Percentiles rank a stretch among this genome's conserved stretches.
Conservation (phyloP, 495 filamentous ascomycete genomes). For the Patellaria atrata region DNA sequence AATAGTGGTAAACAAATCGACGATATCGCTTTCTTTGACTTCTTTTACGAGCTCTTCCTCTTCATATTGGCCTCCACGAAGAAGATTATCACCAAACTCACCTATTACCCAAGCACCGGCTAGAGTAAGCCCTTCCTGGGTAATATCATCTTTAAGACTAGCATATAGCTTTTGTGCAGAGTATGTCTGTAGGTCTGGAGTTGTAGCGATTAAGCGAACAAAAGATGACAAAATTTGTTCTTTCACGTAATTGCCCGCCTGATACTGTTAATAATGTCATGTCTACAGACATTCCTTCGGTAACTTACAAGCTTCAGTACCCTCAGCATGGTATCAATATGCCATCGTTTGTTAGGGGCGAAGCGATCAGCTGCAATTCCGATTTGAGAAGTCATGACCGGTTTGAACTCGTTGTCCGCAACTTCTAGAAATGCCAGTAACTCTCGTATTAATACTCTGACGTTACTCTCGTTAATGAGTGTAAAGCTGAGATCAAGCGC, state of each 20-base stretch:
- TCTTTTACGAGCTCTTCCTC: constrained; percentile 86
- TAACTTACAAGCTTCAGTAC: constrained; percentile 55
- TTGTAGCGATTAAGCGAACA: constrained; percentile 86
- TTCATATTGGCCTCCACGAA: constrained; percentile 82
- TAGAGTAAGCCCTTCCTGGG: constrained; percentile 85
- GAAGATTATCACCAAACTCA: constrained; percentile 82
- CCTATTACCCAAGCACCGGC: constrained; percentile 97
- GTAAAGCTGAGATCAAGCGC: constrained; percentile 96
- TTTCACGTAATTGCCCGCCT: constrained; percentile 88
- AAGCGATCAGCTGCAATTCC: constrained; percentile 92
- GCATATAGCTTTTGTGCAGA: constrained; percentile 89
- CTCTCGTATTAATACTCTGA: constrained; percentile 82
- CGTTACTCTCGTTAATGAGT: constrained; percentile 90
- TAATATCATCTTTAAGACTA: constrained; percentile 85
- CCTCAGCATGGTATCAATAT: constrained; percentile 93
- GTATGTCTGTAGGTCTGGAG: constrained; percentile 88
- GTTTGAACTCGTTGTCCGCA: constrained; percentile 96
- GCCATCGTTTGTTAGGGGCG: constrained; percentile 94
- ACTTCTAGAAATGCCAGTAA: constrained; percentile 89
- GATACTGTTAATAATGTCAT: background rate
- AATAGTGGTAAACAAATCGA: constrained; percentile 82
- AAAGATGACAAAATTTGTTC: constrained; percentile 96
- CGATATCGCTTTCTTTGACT: constrained; percentile 76
- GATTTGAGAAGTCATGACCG: constrained; percentile 91
- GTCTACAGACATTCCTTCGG: background rate